These are phyloP conservation scores for Lactarius sanguifluus DNA, from an alignment of 768 basidiomycete species.

Conservation along the genomic window DNA sequence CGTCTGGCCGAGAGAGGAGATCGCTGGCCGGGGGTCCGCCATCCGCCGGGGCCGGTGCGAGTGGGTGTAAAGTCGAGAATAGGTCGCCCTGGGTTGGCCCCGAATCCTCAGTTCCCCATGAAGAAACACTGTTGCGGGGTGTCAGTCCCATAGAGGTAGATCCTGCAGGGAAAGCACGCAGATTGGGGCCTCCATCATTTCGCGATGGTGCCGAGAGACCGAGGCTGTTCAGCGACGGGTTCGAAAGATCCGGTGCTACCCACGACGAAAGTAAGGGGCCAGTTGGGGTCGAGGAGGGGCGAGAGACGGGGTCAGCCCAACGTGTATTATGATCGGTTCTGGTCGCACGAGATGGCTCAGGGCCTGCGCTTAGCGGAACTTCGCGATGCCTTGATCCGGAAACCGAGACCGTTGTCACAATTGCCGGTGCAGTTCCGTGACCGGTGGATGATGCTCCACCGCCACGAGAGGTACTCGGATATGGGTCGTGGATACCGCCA, in stretches of 20 bases:
- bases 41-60: slow-evolving; percentile 15
- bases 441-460: slow-evolving; percentile 8
- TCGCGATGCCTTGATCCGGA: slow-evolving; percentile 16
- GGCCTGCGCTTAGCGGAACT: neutral
- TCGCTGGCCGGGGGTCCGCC: slow-evolving; percentile 2
- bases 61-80: slow-evolving; percentile 16
- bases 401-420: slow-evolving; percentile 11
- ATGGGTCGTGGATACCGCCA: neutral
- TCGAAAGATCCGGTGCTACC: slow-evolving; percentile 17
- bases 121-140: slow-evolving; percentile 20
- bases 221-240: slow-evolving; percentile 24
- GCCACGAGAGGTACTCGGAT: slow-evolving; percentile 12
- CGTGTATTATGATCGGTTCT: neutral
- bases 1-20: slow-evolving; percentile 12
- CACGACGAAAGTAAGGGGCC: slow-evolving; percentile 17
- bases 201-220: slow-evolving; percentile 22
- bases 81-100: slow-evolving; percentile 1
- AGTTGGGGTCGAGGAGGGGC: slow-evolving; percentile 25
- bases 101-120: slow-evolving; percentile 21
- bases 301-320: neutral
- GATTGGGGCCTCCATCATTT: neutral
- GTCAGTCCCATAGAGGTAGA: slow-evolving; percentile 5
- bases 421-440: slow-evolving; percentile 3
- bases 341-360: neutral
- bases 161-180: neutral